Percentiles rank a stretch among this genome's conserved stretches.
Evolutionary conservation across 1,139 yeast species (phyloP).

Genomic region (Lizanozyma gosingica): DNA sequence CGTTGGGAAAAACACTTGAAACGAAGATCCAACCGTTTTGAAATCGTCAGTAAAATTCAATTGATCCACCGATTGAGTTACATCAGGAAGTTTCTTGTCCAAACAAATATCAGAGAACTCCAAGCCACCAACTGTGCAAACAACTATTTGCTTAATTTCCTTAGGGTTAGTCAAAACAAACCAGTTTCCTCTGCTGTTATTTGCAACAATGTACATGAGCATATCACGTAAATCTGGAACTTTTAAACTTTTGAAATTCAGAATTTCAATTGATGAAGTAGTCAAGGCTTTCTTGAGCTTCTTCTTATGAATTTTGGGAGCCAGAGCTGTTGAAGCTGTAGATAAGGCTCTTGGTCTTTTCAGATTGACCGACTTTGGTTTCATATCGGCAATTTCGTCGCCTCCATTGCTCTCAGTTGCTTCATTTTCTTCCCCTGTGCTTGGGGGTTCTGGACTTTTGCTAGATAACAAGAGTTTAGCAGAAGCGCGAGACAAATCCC

Average conservation of each 20-base stretch:
- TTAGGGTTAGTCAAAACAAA: background rate
- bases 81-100: background rate
- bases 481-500: too few relatives aligned
- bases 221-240: background rate
- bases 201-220: background rate
- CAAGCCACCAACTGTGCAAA: background rate
- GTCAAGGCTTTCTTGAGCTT: background rate
- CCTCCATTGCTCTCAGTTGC: too few relatives aligned
- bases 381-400: too few relatives aligned
- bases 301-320: background rate
- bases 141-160: background rate
- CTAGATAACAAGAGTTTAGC: too few relatives aligned
- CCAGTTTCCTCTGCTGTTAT: background rate
- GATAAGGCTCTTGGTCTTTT: too few relatives aligned
- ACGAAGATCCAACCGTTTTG: background rate
- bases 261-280: background rate
- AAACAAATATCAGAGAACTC: background rate
- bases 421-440: too few relatives aligned
- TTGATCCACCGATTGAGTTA: background rate
- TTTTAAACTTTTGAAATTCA: too few relatives aligned
- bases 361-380: too few relatives aligned
- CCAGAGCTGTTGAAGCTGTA: too few relatives aligned
- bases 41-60: background rate
- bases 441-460: too few relatives aligned
- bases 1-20: conserved; percentile 26